Evolutionary conservation across 257 asterid genomes (phyloP).

Genomic region (Przewalskia tangutica): DNA sequence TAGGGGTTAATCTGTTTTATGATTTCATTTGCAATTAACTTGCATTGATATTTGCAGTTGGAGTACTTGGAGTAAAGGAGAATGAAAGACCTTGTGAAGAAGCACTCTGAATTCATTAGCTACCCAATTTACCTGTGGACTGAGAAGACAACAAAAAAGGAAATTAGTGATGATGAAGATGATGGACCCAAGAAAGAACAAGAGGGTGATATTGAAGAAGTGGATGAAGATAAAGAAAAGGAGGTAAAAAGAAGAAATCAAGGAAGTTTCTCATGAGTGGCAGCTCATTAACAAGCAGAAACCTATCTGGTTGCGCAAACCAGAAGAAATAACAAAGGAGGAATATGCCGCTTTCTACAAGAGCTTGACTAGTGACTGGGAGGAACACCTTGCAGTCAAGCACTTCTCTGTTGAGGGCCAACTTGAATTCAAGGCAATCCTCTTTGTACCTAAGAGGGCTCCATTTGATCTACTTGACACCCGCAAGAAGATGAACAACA

Average conservation of each 20-base stretch:
- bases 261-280: conserved; percentile 7
- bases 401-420: conserved; percentile 12
- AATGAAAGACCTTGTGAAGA: conserved; percentile 7
- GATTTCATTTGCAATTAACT: background rate
- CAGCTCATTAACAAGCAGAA: conserved; percentile 6
- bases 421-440: conserved; percentile 2
- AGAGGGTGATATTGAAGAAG: conserved; percentile 8
- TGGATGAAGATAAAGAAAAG: conserved; percentile 9
- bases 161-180: conserved; percentile 10
- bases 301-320: conserved; percentile 13
- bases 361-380: conserved; percentile 14
- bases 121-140: conserved; percentile 11
- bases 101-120: conserved; percentile 14
- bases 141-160: conserved; percentile 10
- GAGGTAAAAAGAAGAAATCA: conserved; percentile 9
- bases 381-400: conserved; percentile 1
- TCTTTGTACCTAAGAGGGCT: background rate
- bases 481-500: conserved; percentile 1
- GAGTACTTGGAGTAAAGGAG: conserved; percentile 13
- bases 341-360: conserved; percentile 10
- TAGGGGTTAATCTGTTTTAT: too few species aligned
- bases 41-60: conserved; percentile 1
- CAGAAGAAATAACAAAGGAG: conserved; percentile 10
- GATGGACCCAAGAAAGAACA: conserved; percentile 12
- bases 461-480: background rate